Evolutionary conservation across 805 yeast genomes (phyloP), one percentile per base, ranked within the genome.

Genomic region (Cyberlindnera meyerae): DNA sequence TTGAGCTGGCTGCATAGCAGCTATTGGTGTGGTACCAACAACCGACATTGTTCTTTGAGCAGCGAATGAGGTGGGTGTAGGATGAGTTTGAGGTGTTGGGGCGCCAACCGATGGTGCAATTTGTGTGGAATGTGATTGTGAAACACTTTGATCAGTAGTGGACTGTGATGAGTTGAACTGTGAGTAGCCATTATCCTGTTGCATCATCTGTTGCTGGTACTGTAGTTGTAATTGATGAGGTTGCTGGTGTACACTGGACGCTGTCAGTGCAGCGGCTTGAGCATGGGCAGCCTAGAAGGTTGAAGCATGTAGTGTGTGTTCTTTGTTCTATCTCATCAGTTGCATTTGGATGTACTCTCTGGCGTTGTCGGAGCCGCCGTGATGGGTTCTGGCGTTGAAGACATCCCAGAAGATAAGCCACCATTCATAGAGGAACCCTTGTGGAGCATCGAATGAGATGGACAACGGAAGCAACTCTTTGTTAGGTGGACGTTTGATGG

Each of bases 351-450:
- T 78, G 60, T 83, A 85, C 52, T 82, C 84, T 31, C 75, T 72
- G 3, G 93, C 90, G 39, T 73, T 63, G 3, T 69, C 63, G 4
- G 83, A 73, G 11, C 79, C 76, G 12, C 77, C 81, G 40, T 79
- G 66, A 44, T 74, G 77, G 28, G 85, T 77, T 49, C 87, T 71
- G 3, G 94, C 95, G 52, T 83, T 83, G 60, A 82, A 85, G 20
- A 87, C 79, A 56, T 88, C 96, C 96, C 96, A 89, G 57, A 88
- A 89, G 13, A 89, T 78, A 65, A 79, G 87, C 96, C 96, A 88
- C 97, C 97, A 88, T 58, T 89, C 97, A 52, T 76, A 80, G 17
- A 88, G 62, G 52, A 86, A 88, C 6, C 96, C 93, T 49, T 81
- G 85, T 1, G 94, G 93, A 2, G 94, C 82, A 53, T 87, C 93